Conservation (phyloP, 2,329 filamentous ascomycete genomes). For the Periconia digitata region DNA sequence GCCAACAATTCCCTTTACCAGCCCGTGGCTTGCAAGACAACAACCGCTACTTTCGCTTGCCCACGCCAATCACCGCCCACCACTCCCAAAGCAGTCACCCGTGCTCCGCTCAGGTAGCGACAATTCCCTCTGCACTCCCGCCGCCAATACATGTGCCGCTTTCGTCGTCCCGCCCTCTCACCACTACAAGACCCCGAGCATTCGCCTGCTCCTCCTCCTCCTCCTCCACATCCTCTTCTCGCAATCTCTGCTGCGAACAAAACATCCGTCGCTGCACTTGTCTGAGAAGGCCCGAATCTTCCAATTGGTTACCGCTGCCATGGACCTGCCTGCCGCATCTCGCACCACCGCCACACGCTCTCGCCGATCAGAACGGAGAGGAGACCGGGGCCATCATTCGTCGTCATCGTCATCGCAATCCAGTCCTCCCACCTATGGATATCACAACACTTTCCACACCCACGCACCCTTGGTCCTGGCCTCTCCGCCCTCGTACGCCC, state of each 20-base stretch:
- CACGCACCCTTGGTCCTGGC: slow-evolving; percentile 32
- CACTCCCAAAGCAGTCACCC: not conserved
- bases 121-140: slow-evolving; percentile 2
- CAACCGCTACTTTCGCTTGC: not conserved
- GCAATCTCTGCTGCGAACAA: not conserved
- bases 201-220: not conserved
- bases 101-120: slow-evolving; percentile 5
- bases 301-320: slow-evolving; percentile 1
- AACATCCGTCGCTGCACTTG: no score
- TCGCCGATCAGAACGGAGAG: slow-evolving; percentile 7
- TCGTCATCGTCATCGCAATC: slow-evolving; percentile 15
- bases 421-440: slow-evolving; percentile 39
- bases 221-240: not conserved
- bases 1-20: not conserved
- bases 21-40: no score
- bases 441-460: slow-evolving; percentile 47
- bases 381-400: slow-evolving; percentile 10
- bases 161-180: slow-evolving; percentile 8
- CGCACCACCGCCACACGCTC: slow-evolving; percentile 12
- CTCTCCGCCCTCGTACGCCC: slow-evolving; percentile 36
- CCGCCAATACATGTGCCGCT: slow-evolving; percentile 9
- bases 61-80: not conserved
- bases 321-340: slow-evolving; percentile 5
- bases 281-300: no score
- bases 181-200: slow-evolving; percentile 4